phyloP scores from a whole-genome alignment of 164 flowering plant genomes.

The Nelumbo lutea region DNA sequence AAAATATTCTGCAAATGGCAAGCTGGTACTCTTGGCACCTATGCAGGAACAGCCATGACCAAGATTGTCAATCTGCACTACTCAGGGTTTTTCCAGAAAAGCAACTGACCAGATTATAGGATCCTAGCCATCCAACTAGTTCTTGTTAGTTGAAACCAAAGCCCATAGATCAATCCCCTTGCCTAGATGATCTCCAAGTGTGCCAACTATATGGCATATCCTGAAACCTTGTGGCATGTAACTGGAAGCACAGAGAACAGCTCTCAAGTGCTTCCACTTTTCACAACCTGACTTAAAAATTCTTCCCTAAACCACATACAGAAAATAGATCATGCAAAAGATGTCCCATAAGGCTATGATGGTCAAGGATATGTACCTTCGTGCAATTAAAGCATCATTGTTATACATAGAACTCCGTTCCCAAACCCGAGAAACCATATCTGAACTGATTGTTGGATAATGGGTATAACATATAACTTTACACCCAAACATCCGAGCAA shows the following conservation, averaged over 20 bases:
- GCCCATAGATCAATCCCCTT: background rate
- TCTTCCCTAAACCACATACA: background rate
- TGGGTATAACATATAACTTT: constrained; percentile 88
- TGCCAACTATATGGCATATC: background rate
- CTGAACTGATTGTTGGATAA: constrained; percentile 92
- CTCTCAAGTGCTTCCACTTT: background rate
- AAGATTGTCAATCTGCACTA: too few relatives aligned
- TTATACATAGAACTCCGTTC: constrained; percentile 64
- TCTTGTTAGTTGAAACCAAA: background rate
- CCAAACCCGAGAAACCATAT: constrained; percentile 89
- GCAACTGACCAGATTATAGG: background rate
- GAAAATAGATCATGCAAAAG: background rate
- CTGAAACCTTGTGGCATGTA: background rate
- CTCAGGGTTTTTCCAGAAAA: background rate
- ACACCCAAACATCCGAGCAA: constrained; percentile 89
- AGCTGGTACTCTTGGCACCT: background rate
- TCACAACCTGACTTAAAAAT: background rate
- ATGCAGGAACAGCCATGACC: background rate
- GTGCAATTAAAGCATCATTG: constrained; percentile 61
- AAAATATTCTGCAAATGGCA: background rate
- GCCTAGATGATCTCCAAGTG: background rate
- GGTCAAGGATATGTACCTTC: constrained; percentile 43
- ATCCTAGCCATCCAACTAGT: background rate
- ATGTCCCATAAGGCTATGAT: background rate
- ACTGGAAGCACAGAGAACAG: background rate